These are phyloP conservation scores for Gossypium schwendimanii DNA, from an alignment of 441 rosid genomes.

Conservation along the genomic window DNA sequence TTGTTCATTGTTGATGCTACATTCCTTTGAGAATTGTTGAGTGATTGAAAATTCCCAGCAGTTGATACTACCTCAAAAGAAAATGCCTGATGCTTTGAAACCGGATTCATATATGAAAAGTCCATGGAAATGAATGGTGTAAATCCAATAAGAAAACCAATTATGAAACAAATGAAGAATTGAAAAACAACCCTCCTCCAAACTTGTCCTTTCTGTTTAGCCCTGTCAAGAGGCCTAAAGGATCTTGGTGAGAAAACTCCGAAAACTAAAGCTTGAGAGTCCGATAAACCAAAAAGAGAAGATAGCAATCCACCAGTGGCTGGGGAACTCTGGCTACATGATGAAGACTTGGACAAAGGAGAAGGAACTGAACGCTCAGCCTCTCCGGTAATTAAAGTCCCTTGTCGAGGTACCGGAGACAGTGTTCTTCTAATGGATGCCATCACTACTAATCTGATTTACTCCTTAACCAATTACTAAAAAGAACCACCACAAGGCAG, in stretches of 20 bases:
- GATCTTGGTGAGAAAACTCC: constrained; percentile 33
- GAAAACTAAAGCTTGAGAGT: constrained; percentile 32
- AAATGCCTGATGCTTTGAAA: constrained; percentile 30
- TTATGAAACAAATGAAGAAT: constrained; percentile 40
- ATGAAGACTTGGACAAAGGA: constrained; percentile 50
- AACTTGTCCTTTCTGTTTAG: constrained; percentile 38
- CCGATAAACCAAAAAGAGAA: constrained; percentile 30
- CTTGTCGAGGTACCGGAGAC: constrained; percentile 52
- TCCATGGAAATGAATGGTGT: constrained; percentile 36
- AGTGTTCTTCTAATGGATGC: constrained; percentile 55
- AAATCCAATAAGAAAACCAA: constrained; percentile 50
- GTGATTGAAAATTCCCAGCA: constrained; percentile 20
- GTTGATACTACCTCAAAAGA: constrained; percentile 32
- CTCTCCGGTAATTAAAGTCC: constrained; percentile 38
- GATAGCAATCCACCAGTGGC: constrained; percentile 34
- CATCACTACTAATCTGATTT: constrained; percentile 25
- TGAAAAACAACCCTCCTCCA: constrained; percentile 50
- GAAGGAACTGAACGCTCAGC: constrained; percentile 44
- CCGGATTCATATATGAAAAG: constrained; percentile 21
- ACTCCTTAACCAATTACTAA: not conserved
- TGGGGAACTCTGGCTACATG: constrained; percentile 29
- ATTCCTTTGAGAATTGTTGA: constrained; percentile 19
- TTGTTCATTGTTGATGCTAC: constrained; percentile 9
- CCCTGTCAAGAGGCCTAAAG: constrained; percentile 37
- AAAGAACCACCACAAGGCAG: constrained; percentile 5